Percentiles rank a stretch among this genome's conserved stretches.
These are phyloP conservation scores for Mortierella sp. DNA, from an alignment of 371 early-diverging fungal species.

Conservation along the genomic window DNA sequence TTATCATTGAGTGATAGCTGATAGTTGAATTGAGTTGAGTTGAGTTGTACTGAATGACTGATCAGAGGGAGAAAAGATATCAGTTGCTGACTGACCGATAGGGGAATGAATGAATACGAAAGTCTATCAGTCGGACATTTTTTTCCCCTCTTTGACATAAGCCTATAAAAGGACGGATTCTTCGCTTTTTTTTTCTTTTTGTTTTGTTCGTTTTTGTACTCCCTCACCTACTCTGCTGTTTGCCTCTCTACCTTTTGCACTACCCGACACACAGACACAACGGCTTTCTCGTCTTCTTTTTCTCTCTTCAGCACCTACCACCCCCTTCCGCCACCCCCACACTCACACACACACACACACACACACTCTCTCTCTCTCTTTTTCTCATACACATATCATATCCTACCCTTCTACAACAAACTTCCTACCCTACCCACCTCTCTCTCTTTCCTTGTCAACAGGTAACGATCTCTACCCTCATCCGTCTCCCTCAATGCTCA, in stretches of 20 bases:
- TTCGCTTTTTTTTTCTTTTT: neutral
- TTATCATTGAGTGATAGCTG: neutral
- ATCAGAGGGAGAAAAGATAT: neutral
- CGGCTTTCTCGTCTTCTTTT: neutral
- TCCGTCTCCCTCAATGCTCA: neutral
- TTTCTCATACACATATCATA: neutral
- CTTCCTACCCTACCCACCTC: neutral
- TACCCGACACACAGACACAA: neutral
- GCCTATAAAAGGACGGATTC: neutral
- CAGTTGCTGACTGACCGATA: neutral
- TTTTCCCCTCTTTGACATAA: neutral
- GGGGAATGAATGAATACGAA: neutral
- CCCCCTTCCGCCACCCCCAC: neutral
- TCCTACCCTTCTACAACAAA: neutral
- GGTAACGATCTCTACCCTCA: neutral
- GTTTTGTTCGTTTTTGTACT: neutral
- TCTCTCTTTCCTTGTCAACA: neutral
- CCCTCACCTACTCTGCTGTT: neutral
- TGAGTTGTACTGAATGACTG: neutral
- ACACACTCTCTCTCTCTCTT: neutral
- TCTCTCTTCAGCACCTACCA: conserved; percentile 9
- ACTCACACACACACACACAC: too few species aligned
- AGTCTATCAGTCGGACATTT: neutral
- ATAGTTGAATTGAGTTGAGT: neutral
- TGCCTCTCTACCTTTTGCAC: neutral